Evolutionary conservation across 108 stramenopile genomes (phyloP).

Genomic region (Schizochytrium sp.): DNA sequence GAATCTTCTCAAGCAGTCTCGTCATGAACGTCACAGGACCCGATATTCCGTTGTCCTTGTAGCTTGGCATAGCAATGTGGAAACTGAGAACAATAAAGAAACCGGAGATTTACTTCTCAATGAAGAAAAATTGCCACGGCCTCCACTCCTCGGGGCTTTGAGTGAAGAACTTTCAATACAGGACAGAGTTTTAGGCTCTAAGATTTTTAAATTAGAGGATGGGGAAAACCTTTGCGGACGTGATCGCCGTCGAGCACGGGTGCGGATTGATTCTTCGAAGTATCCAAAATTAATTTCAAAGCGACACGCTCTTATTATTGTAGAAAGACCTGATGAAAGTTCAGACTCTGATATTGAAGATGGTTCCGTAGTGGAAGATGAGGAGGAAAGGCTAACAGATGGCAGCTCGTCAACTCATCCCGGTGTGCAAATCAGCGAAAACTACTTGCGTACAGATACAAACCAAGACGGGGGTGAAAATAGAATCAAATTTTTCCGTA

Average conservation of each 20-base stretch:
- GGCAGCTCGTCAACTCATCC: background rate
- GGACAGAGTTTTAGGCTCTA: background rate
- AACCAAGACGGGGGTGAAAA: background rate
- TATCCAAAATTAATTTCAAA: slow-evolving; percentile 41
- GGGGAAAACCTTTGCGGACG: slow-evolving; percentile 18
- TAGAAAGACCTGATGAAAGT: background rate
- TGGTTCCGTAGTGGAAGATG: background rate
- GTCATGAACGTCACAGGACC: background rate
- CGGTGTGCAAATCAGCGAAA: background rate
- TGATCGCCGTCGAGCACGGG: background rate
- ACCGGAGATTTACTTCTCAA: background rate
- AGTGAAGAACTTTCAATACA: background rate
- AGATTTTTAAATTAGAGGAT: background rate
- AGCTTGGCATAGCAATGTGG: background rate
- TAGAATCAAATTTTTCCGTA: too few species aligned
- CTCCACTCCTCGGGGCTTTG: background rate
- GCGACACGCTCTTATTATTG: background rate
- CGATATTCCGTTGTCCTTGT: background rate
- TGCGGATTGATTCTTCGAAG: background rate
- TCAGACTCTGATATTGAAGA: background rate
- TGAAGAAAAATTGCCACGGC: background rate
- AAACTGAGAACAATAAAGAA: background rate
- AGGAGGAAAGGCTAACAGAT: background rate
- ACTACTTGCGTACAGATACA: background rate
- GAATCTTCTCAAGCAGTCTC: background rate